Base-by-base conservation (phyloP, 2,329 filamentous ascomycete genomes). In the Hymenotorrendiella dingleyae region DNA sequence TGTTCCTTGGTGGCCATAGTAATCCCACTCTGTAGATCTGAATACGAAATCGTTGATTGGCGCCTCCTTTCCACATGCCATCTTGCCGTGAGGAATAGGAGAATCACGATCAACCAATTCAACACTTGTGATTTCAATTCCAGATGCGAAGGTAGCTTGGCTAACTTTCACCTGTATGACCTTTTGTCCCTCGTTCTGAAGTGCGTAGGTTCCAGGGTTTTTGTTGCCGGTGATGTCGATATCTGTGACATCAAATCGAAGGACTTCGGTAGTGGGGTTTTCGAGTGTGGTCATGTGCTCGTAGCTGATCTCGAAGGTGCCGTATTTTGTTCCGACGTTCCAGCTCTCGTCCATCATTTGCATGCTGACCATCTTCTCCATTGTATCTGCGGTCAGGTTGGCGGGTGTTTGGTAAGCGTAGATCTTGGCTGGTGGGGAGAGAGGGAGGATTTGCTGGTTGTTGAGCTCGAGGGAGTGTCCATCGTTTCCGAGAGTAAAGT, bases 401-500 rank as follows among this genome's bases (percentile, higher is more conserved):
- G 32, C 11, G 16, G 32, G 32, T 4, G 19, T 21, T 21, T 35
- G 32, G 32, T 7, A 35, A 7, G 32, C 32, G 7, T 9, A 21
- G 32, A 35, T n/a, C 16, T 19, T n/a, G 32, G 32, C 21, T 17
- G 32, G 32, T 14, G 21, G 11, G 9, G 7, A 9, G 32, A 35
- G n/a, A 8, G 32, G 32, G 10, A 35, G 32, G 32, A 35, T 35
- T 5, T 9, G 32, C 33, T 4, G 21, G 20, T 36, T 36, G 33
- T 36, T 36, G 4, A 36, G 33, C 16, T 36, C 17, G 17, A 36
- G 20, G 20, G 33, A 22, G 20, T 22, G 17, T 4, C 6, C 5
- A 14, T 36, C 33, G 17, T 36, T 23, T 21, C 33, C 33, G 33
- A 36, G 21, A 21, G 33, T 36, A 20, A 36, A 36, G 33, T 36